Evolutionary conservation across 495 filamentous ascomycete genomes (phyloP), one percentile per base, ranked within the genome.

Genomic region (Penicillium coffeae): DNA sequence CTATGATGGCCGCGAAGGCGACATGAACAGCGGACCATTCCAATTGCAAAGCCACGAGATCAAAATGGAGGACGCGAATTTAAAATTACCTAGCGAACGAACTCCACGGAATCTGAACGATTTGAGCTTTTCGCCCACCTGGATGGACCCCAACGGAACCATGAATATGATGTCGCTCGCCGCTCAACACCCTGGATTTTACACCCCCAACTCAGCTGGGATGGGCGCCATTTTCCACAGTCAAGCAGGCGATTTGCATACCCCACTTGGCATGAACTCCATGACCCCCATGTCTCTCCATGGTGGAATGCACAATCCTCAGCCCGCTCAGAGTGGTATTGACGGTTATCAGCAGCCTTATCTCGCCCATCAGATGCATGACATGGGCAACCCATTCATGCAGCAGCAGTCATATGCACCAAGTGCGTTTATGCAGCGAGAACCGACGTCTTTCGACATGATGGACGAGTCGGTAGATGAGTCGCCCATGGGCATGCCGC

Each of bases 191-290:
- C 81, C 85, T 19, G 86, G 86, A 16, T 90, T 94, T 65, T 96
- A 94, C 63, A 91, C 88, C 0, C 91, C 91, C 2, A 94, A 89
- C 1, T 88, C 90, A 2, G 87, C 86, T 22, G 88, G 87, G n/a
- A 83, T 85, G 37, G 90, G 87, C 56, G 83, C 86, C 2, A 62
- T 89, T 37, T 94, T 88, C 51, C 90, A 93, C 63, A 82, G 75
- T 48, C 86, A 90, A 63, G 87, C 89, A 19, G 89, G 92, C 22
- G 93, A 96, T 62, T 77, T 96, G 21, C 92, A 95, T 57, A 95
- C 92, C 3, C 91, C 92, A 15, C 76, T 88, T 57, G 86, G 86
- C 38, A 72, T 95, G 47, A 18, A 38, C 20, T 37, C 33, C 15
- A 86, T 83, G n/a, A 94, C 89, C 6, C 90, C 93, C 5, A 69